A percentile compares a stretch with the other conserved stretches of the same genome.
phyloP scores from a whole-genome alignment of 108 stramenopile genomes.

The Pseudonitzschia multiseries region DNA sequence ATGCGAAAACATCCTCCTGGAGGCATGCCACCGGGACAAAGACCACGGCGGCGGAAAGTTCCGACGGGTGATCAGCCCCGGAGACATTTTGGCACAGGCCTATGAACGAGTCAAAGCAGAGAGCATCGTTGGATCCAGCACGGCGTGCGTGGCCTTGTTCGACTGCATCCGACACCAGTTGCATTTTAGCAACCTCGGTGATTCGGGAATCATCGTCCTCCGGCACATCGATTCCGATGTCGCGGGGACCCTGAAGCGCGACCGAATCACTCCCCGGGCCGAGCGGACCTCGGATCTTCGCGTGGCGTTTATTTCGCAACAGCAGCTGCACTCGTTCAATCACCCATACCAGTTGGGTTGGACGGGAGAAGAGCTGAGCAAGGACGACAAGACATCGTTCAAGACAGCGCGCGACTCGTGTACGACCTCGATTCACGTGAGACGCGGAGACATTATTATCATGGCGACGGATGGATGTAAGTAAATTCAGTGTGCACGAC shows the following conservation, averaged over 20 bases:
- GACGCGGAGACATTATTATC: constrained; percentile 93
- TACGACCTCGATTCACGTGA: constrained; percentile 86
- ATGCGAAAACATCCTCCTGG: constrained; percentile 63
- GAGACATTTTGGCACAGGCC: constrained; percentile 68
- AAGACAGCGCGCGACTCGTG: constrained; percentile 85
- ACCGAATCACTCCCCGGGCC: constrained; percentile 62
- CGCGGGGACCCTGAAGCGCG: constrained; percentile 86
- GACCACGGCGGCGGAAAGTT: constrained; percentile 41
- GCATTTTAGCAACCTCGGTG: constrained; percentile 93
- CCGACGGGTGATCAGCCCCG: constrained; percentile 63
- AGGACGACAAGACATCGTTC: constrained; percentile 71
- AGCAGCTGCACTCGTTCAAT: constrained; percentile 94
- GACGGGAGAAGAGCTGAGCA: constrained; percentile 69
- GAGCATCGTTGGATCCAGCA: constrained; percentile 87
- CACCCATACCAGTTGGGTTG: constrained; percentile 95
- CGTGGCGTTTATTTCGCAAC: constrained; percentile 92
- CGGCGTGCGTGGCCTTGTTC: constrained; percentile 89
- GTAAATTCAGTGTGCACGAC: background rate
- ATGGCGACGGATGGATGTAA: constrained; percentile 91
- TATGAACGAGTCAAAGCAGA: constrained; percentile 75
- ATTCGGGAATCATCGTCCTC: constrained; percentile 92
- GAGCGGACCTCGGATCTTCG: constrained; percentile 84
- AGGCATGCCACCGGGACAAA: constrained; percentile 36
- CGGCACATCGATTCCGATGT: constrained; percentile 93
- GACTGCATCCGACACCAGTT: constrained; percentile 90